Evolutionary conservation across 2,329 filamentous ascomycete genomes (phyloP).

Genomic region (Colletotrichum nymphaeae): DNA sequence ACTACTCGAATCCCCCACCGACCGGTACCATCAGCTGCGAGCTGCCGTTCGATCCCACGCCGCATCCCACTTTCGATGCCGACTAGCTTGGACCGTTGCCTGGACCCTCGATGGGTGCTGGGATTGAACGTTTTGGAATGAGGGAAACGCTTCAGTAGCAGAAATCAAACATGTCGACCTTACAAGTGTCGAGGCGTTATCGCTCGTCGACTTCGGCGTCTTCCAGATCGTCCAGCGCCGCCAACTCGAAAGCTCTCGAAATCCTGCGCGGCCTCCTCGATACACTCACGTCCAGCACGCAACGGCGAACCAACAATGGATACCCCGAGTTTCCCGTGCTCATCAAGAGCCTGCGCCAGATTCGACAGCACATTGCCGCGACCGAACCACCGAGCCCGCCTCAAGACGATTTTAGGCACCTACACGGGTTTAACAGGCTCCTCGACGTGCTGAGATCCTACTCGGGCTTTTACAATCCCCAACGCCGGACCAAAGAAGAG

Average conservation of each 20-base stretch:
- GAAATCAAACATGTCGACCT: constrained; percentile 56
- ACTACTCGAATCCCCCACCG: neutral
- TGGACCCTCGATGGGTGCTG: constrained; percentile 50
- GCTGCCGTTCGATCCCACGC: constrained; percentile 12
- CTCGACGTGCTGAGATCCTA: constrained; percentile 77
- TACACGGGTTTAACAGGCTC: constrained; percentile 81
- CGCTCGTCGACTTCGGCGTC: constrained; percentile 74
- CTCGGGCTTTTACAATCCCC: constrained; percentile 81
- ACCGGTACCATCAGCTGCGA: constrained; percentile 9
- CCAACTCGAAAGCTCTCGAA: constrained; percentile 70
- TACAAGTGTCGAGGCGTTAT: constrained; percentile 62
- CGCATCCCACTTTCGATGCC: constrained; percentile 35
- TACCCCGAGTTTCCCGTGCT: constrained; percentile 63
- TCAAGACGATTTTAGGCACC: constrained; percentile 86
- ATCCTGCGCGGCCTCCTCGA: constrained; percentile 68
- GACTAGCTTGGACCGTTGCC: constrained; percentile 30
- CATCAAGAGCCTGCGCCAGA: constrained; percentile 68
- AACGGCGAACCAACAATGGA: constrained; percentile 47
- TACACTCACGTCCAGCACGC: constrained; percentile 50
- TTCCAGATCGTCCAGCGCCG: constrained; percentile 63
- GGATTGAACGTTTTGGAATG: constrained; percentile 38
- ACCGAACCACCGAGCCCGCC: constrained; percentile 57
- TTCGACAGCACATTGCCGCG: constrained; percentile 72
- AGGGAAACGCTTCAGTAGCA: constrained; percentile 31
- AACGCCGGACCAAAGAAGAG: constrained; percentile 69